Evolutionary conservation across 129 eudicot species (phyloP).

Genomic region (Erigeron canadensis): DNA sequence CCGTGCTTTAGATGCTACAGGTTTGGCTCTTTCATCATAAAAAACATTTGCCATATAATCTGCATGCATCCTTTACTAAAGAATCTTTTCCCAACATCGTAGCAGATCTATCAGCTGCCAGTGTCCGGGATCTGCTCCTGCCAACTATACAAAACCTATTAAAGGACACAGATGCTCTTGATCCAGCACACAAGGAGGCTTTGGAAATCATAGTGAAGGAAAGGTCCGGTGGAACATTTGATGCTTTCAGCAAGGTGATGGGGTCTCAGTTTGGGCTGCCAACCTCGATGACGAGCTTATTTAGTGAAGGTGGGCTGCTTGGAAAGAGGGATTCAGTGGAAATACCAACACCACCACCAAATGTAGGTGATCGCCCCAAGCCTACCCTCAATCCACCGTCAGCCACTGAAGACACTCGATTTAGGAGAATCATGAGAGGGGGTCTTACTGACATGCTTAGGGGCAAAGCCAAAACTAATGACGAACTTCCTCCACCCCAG

Average conservation of each 20-base stretch:
- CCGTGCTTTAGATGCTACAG: constrained; percentile 98
- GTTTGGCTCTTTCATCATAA: constrained; percentile 33
- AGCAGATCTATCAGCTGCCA: constrained; percentile 73
- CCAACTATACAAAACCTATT: constrained; percentile 81
- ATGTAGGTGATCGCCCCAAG: constrained; percentile 38
- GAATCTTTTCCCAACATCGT: not conserved
- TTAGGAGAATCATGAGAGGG: constrained; percentile 86
- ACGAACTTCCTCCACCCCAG: constrained; percentile 43
- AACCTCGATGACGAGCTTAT: constrained; percentile 74
- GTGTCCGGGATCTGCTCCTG: constrained; percentile 71
- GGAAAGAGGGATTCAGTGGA: constrained; percentile 68
- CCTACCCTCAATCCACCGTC: constrained; percentile 35
- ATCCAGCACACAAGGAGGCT: constrained; percentile 98
- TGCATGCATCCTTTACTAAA: constrained; percentile 5
- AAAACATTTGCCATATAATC: not conserved
- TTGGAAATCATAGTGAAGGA: constrained; percentile 83
- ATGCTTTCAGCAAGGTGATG: constrained; percentile 87
- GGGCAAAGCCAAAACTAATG: constrained; percentile 58
- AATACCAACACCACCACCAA: constrained; percentile 36
- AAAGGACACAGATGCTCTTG: constrained; percentile 84
- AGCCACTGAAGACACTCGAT: constrained; percentile 74
- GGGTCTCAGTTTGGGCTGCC: constrained; percentile 86
- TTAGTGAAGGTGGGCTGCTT: constrained; percentile 76
- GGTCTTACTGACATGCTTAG: constrained; percentile 85
- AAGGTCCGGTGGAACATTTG: constrained; percentile 83